Base-by-base conservation (phyloP, 2,329 filamentous ascomycete genomes). In the Aspergillus calidoustus region DNA sequence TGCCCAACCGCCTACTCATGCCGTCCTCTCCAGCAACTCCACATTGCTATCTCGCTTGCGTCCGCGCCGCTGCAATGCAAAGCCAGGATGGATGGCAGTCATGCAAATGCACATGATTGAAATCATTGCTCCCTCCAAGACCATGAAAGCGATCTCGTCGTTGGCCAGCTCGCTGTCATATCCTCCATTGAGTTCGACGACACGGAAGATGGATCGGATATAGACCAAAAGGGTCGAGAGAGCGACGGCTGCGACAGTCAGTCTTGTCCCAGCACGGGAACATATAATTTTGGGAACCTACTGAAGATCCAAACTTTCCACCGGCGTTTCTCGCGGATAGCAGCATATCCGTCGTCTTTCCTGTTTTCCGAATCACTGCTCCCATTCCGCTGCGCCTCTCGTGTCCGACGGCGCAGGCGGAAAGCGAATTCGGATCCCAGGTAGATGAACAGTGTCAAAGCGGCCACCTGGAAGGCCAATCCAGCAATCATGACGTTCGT, bases 401-500 rank as follows among this genome's bases (percentile, higher is more conserved):
- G 38, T 46, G 54, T 44, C 41, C 44, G 59, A 19, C 65, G 58
- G 50, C 62, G 62, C 30, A 73, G 60, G 7, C 82, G 77, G 54
- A 79, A 65, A n/a, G 76, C 76, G 69, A 86, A 89, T 68, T 87
- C 84, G 60, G 72, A 34, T 23, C 44, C 30, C 17, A 57, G 31
- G 7, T 8, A 19, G 9, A 84, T 82, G 79, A 89, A 90, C 59
- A 82, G 71, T 43, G 80, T 66, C 46, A 88, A 78, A 6, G 85
- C 87, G 61, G 82, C 74, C 52, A 89, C 86, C 69, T 90, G 87
- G 70, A 84, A 86, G 23, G 80, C 72, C 0, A 90, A 81, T 22
- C 88, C 88, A 3, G 86, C 86, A n/a, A 90, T 81, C 82, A 87
- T 88, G 74, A 89, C 83, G 70, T 89, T 77, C 65, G 84, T 81